A percentile compares a stretch with the other conserved stretches of the same genome.
phyloP scores from a whole-genome alignment of 441 rosid species.

The Eruca vesicaria region DNA sequence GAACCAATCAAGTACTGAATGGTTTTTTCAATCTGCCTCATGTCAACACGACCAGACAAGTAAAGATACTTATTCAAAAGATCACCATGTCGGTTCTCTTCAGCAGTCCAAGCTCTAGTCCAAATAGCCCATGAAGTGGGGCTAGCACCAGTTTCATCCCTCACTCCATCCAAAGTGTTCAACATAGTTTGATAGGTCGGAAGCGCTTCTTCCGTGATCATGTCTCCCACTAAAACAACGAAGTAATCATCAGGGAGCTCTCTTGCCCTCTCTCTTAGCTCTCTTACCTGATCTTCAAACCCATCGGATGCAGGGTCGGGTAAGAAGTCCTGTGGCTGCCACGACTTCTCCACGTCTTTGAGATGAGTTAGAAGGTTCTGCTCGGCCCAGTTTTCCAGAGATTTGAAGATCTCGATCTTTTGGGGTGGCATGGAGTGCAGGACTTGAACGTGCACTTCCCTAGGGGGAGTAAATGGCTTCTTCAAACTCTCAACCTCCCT shows the following conservation, averaged over 20 bases:
- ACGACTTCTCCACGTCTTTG: constrained; percentile 86
- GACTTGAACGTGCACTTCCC: constrained; percentile 72
- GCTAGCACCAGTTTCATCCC: constrained; percentile 96
- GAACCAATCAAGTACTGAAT: constrained; percentile 94
- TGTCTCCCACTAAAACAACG: constrained; percentile 90
- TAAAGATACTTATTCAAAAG: constrained; percentile 87
- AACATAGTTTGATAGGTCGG: constrained; percentile 92
- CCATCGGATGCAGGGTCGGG: constrained; percentile 84
- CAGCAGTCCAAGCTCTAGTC: constrained; percentile 98
- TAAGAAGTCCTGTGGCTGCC: constrained; percentile 95
- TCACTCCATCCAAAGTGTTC: constrained; percentile 81
- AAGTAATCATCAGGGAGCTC: constrained; percentile 92
- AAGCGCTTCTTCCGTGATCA: constrained; percentile 97
- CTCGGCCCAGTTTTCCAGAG: constrained; percentile 86
- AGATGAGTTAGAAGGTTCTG: constrained; percentile 65
- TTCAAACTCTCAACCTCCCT: constrained; percentile 77
- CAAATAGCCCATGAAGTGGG: constrained; percentile 86
- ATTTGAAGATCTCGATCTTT: constrained; percentile 86
- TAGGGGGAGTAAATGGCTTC: constrained; percentile 76
- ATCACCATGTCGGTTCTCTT: constrained; percentile 95
- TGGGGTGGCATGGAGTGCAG: constrained; percentile 86
- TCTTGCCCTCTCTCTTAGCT: constrained; percentile 71
- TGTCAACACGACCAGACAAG: constrained; percentile 87
- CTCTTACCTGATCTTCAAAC: constrained; percentile 79
- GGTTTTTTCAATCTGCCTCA: constrained; percentile 93